Percentiles rank a stretch among this genome's conserved stretches.
Conservation (phyloP, 805 yeast species). For the Yamadazyma akitaensis region DNA sequence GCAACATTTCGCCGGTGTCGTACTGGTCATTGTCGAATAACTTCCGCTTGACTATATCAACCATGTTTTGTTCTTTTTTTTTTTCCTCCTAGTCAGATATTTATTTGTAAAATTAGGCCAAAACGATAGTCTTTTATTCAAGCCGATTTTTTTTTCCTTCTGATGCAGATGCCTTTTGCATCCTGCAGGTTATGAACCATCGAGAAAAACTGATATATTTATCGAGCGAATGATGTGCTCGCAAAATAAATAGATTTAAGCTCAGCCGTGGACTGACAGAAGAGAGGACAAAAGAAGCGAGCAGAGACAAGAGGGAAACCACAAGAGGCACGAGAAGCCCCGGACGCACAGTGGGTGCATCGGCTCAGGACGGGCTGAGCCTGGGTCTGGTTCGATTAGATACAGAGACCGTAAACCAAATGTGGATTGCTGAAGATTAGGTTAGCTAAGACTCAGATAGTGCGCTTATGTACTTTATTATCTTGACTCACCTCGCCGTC, state of each 20-base stretch:
- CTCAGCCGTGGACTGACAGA: neutral
- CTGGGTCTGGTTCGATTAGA: no score
- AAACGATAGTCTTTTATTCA: neutral
- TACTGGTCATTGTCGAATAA: slow-evolving; percentile 35
- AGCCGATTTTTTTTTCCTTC: neutral
- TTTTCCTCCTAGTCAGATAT: neutral
- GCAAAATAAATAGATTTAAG: neutral
- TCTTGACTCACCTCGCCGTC: neutral
- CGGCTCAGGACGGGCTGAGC: no score
- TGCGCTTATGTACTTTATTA: neutral
- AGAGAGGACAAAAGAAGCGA: no score
- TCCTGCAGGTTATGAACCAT: neutral
- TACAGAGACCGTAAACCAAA: no score
- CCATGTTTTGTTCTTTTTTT: neutral
- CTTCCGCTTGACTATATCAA: slow-evolving; percentile 20
- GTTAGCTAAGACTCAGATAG: neutral
- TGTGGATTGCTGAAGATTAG: no score
- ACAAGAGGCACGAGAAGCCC: no score
- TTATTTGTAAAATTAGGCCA: neutral
- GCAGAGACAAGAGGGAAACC: no score
- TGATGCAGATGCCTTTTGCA: slow-evolving; percentile 1
- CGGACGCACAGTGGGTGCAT: no score
- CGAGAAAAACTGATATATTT: neutral
- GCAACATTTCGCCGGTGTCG: slow-evolving; percentile 24
- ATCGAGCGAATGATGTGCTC: slow-evolving; percentile 6